These are phyloP conservation scores for Tolypocladium ovalisporum DNA, from an alignment of 2,329 filamentous ascomycete genomes.

Conservation along the genomic window DNA sequence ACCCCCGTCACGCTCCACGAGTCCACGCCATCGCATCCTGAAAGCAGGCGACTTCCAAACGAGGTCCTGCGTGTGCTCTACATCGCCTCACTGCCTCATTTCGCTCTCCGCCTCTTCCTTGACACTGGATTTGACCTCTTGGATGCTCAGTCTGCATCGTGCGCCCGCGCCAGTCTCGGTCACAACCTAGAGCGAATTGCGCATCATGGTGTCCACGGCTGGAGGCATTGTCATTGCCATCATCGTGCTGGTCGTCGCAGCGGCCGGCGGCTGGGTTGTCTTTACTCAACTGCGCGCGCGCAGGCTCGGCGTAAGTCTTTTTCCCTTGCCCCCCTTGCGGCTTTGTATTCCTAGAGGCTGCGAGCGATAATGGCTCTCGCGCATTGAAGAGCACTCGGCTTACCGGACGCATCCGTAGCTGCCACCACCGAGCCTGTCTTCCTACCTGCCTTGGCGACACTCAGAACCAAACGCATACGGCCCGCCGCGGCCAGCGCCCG, in stretches of 20 bases:
- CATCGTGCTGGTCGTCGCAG: constrained; percentile 47
- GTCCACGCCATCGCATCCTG: not conserved
- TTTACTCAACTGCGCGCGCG: constrained; percentile 64
- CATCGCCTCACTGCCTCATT: not conserved
- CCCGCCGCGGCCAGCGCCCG: constrained; percentile 42
- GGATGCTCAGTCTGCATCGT: not conserved
- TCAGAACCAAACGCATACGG: constrained; percentile 32
- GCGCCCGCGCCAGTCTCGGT: not conserved
- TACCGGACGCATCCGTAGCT: constrained; percentile 32
- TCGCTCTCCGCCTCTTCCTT: not conserved
- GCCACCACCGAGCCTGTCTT: constrained; percentile 54
- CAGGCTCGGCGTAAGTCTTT: constrained; percentile 52
- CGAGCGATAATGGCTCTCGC: not conserved
- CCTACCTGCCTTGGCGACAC: constrained; percentile 61
- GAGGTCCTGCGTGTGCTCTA: not conserved
- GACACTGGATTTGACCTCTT: not conserved
- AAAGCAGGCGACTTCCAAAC: not conserved
- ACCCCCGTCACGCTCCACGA: not conserved
- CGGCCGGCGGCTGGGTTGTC: constrained; percentile 53
- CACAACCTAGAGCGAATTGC: not conserved
- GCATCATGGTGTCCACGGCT: constrained; percentile 43
- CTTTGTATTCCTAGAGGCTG: not conserved
- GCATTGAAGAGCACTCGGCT: not conserved
- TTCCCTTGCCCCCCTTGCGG: too few species aligned
- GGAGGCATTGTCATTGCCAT: constrained; percentile 66